Evolutionary conservation across 352 stramenopile species (phyloP).

Genomic region (Pythium vanterpoolii): DNA sequence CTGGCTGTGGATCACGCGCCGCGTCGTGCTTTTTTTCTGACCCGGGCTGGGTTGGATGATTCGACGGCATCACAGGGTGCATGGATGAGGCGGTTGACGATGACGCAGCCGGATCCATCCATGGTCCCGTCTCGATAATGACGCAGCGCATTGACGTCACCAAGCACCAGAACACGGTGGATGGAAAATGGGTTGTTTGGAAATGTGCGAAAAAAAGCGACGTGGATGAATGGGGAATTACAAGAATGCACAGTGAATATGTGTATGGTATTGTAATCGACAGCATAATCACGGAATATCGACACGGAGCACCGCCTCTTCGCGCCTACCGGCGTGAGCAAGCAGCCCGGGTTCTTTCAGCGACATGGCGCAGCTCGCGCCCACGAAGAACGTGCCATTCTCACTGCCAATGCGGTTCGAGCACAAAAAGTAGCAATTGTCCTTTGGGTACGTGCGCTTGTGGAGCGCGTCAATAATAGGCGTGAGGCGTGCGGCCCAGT

Average conservation of each 20-base stretch:
- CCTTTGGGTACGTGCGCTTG: conserved; percentile 33
- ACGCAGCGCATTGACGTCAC: conserved; percentile 10
- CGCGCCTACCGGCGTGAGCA: conserved; percentile 37
- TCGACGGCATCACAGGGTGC: conserved; percentile 16
- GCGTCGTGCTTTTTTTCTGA: conserved; percentile 5
- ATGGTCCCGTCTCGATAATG: not conserved
- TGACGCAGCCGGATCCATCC: conserved; percentile 13
- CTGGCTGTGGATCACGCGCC: too few relatives aligned
- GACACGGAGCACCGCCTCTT: conserved; percentile 58
- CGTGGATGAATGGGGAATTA: too few relatives aligned
- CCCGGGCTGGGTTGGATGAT: not conserved
- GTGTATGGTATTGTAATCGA: not conserved
- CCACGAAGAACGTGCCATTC: conserved; percentile 80
- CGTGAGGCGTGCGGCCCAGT: conserved; percentile 67
- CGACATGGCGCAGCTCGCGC: conserved; percentile 69
- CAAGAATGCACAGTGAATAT: not conserved
- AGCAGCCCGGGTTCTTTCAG: conserved; percentile 57
- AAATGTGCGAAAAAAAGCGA: not conserved
- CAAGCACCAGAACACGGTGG: conserved; percentile 5
- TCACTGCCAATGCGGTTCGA: conserved; percentile 77
- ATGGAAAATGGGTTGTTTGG: not conserved
- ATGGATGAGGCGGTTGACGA: conserved; percentile 10
- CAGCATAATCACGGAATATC: conserved; percentile 31
- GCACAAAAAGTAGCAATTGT: conserved; percentile 69
- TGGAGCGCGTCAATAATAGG: conserved; percentile 50